Evolutionary conservation across 805 yeast genomes (phyloP), one percentile per base, ranked within the genome.

Genomic region (Schizosaccharomyces japonicus): DNA sequence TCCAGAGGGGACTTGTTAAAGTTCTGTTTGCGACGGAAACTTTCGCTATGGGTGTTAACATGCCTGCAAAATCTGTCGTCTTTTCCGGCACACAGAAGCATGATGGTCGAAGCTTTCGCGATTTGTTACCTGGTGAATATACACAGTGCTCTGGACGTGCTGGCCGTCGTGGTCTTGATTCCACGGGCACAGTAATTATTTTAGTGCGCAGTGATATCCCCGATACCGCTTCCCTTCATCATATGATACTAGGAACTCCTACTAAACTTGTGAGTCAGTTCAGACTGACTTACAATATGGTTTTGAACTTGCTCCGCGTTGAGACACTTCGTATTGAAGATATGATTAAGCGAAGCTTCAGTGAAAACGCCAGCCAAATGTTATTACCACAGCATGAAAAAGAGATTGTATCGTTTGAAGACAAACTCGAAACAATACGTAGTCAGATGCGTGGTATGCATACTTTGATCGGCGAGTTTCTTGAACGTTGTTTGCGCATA

Each of bases 141-240:
- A 90, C 96, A 0, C 98, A 87, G 63, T 90, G 90, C 98, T 85
- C 95, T 0, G 98, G 98, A 42, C 73, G 98, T 62, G 98, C 98
- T 0, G 98, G 98, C 51, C 76, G 98, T 64, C 76, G 98, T 67
- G 98, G 98, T 31, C 65, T 90, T 53, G 98, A 90, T 65, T 65
- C 75, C 19, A 82, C 80, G 0, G 98, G 98, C 58, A 87, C 95
- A 0, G 98, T 90, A 10, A 83, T 90, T 52, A 75, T 85, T 5
- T 17, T 36, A 15, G 26, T 45, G 6, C 33, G 46, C 3, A 21
- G 23, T 13, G 47, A 45, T 10, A 4, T 45, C 3, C 47, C 47
- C 5, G 49, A 56, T 2, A 48, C 54, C 5, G 47, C 67, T 0
- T 71, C 74, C 13, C 73, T 90, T 56, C 80, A 81, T 57, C 81